A percentile compares a stretch with the other conserved stretches of the same genome.
phyloP scores from a whole-genome alignment of 1,139 yeast species.

The Debaryomyces subglobosus region DNA sequence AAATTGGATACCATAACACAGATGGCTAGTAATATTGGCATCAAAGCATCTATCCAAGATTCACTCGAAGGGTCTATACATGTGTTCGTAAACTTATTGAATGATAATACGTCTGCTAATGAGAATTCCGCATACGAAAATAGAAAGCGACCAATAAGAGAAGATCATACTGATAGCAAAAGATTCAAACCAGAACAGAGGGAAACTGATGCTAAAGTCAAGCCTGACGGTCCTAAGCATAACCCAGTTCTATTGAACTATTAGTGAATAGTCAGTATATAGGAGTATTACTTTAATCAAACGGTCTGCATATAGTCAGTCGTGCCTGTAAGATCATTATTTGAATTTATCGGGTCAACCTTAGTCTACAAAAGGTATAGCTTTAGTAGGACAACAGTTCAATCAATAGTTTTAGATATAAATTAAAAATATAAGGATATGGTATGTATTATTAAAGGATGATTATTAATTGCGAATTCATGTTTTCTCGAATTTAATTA shows the following conservation, averaged over 20 bases:
- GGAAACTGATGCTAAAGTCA: conserved; percentile 11
- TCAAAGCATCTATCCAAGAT: background rate
- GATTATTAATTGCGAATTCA: background rate
- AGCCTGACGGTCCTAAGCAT: conserved; percentile 8
- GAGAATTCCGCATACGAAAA: background rate
- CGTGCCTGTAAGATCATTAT: conserved; percentile 2
- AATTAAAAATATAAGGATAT: background rate
- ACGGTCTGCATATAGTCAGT: conserved; percentile 3
- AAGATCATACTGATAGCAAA: background rate
- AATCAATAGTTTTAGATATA: background rate
- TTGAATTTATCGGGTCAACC: background rate
- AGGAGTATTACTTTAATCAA: background rate
- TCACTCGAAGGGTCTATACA: background rate
- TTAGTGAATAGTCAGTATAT: conserved; percentile 8
- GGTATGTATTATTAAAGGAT: background rate
- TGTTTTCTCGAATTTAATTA: background rate
- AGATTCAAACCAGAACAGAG: conserved; percentile 8
- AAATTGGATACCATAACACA: background rate
- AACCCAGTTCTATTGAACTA: conserved; percentile 19
- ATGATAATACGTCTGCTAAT: background rate
- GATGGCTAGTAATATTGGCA: background rate
- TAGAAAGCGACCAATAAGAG: conserved; percentile 6
- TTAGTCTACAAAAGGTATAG: background rate
- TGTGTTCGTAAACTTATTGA: background rate
- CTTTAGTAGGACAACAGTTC: background rate